These are phyloP conservation scores for Schizochytrium sp. DNA, from an alignment of 108 stramenopile genomes.

Conservation along the genomic window DNA sequence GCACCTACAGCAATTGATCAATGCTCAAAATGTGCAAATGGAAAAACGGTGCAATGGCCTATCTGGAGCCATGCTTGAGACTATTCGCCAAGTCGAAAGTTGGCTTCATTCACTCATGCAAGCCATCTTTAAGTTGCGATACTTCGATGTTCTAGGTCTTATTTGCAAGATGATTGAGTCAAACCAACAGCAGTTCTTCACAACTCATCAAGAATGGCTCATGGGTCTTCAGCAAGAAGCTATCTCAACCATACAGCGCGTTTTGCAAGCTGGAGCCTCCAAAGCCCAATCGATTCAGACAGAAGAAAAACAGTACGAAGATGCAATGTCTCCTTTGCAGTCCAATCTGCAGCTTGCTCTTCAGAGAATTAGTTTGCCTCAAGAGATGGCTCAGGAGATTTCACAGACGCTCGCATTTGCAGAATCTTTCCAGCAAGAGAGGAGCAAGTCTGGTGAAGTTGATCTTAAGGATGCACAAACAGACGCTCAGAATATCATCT, in stretches of 20 bases:
- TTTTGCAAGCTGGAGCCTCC: neutral
- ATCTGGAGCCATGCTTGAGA: neutral
- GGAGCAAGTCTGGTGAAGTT: neutral
- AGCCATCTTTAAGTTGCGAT: neutral
- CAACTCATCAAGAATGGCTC: slow-evolving; percentile 6
- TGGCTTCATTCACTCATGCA: neutral
- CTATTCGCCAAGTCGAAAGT: neutral
- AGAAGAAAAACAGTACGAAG: neutral
- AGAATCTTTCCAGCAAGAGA: neutral
- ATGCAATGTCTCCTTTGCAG: neutral
- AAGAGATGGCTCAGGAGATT: neutral
- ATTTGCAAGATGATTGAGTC: slow-evolving; percentile 17
- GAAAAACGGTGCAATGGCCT: neutral
- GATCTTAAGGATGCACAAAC: neutral
- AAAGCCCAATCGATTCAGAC: neutral
- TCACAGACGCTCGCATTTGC: neutral
- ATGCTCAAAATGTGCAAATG: neutral
- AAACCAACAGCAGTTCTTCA: slow-evolving; percentile 28
- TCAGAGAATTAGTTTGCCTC: neutral
- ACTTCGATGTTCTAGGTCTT: neutral
- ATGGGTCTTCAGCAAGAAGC: neutral
- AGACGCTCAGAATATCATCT: neutral
- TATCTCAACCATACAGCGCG: neutral
- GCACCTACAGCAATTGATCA: neutral
- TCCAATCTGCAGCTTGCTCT: neutral